These are phyloP conservation scores for Suillus paluster DNA, from an alignment of 768 basidiomycete species.

Conservation along the genomic window DNA sequence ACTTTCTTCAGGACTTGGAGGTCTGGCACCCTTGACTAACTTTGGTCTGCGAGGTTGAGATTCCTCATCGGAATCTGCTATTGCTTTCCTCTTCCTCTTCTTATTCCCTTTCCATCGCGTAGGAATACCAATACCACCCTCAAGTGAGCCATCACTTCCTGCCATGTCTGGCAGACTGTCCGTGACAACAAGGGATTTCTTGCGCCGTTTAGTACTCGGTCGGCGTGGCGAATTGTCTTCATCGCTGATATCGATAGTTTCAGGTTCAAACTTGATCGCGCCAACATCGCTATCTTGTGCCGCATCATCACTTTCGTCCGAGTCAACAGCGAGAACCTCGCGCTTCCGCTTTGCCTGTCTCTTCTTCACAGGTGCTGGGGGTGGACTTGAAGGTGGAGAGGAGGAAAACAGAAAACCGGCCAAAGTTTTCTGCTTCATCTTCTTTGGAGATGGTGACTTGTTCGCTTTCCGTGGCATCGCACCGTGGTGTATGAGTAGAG, in stretches of 20 bases:
- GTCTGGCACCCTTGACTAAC: slow-evolving; percentile 47
- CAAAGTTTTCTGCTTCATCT: slow-evolving; percentile 50
- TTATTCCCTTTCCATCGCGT: slow-evolving; percentile 24
- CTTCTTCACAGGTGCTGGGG: slow-evolving; percentile 12
- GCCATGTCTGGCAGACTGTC: slow-evolving; percentile 18
- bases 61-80: slow-evolving; percentile 42
- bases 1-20: slow-evolving; percentile 47
- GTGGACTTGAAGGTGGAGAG: slow-evolving; percentile 28
- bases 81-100: slow-evolving; percentile 22
- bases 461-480: slow-evolving; percentile 25
- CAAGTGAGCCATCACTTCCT: slow-evolving; percentile 27
- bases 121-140: slow-evolving; percentile 21
- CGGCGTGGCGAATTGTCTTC: slow-evolving; percentile 30
- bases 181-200: slow-evolving; percentile 15
- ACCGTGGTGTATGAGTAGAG: background rate
- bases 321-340: slow-evolving; percentile 13
- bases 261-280: slow-evolving; percentile 54
- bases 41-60: slow-evolving; percentile 41
- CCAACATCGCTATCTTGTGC: slow-evolving; percentile 50
- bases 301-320: slow-evolving; percentile 24
- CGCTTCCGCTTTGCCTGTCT: slow-evolving; percentile 21
- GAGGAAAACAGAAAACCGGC: slow-evolving; percentile 38
- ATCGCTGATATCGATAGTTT: slow-evolving; percentile 25
- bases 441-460: slow-evolving; percentile 26
- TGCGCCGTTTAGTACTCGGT: slow-evolving; percentile 21